Evolutionary conservation across 1,139 yeast species (phyloP).

Genomic region (Blastobotrys petasosporus): DNA sequence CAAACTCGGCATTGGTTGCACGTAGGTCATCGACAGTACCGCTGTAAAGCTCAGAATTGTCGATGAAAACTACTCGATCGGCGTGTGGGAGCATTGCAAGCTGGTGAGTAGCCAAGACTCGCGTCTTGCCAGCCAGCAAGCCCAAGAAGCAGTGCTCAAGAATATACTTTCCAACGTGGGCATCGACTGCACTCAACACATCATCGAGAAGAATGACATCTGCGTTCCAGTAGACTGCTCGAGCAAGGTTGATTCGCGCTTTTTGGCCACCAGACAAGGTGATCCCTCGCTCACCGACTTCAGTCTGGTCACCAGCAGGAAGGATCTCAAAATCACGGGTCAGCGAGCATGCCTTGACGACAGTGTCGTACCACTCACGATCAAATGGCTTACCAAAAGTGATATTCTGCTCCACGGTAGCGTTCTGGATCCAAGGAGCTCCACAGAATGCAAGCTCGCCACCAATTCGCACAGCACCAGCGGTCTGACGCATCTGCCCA

Average conservation of each 20-base stretch:
- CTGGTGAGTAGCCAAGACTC: constrained; percentile 83
- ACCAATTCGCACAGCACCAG: constrained; percentile 43
- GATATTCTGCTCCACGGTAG: constrained; percentile 71
- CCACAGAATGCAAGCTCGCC: constrained; percentile 41
- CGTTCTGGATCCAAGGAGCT: constrained; percentile 80
- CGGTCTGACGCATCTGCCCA: constrained; percentile 50
- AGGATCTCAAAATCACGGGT: constrained; percentile 60
- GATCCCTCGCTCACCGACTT: constrained; percentile 90
- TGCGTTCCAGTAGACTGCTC: constrained; percentile 69
- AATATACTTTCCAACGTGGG: constrained; percentile 80
- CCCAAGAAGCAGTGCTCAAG: constrained; percentile 66
- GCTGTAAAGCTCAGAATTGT: constrained; percentile 34
- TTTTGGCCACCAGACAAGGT: constrained; percentile 92
- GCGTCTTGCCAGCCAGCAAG: constrained; percentile 51
- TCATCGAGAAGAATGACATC: constrained; percentile 75
- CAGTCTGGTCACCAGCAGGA: constrained; percentile 80
- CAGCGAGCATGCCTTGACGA: constrained; percentile 61
- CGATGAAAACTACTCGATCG: constrained; percentile 58
- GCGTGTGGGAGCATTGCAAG: constrained; percentile 63
- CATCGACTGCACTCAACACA: constrained; percentile 86
- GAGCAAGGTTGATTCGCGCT: constrained; percentile 76
- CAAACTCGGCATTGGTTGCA: constrained; percentile 42
- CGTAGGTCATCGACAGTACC: constrained; percentile 48
- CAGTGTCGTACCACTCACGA: constrained; percentile 47
- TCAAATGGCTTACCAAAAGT: constrained; percentile 61